Base-by-base conservation (phyloP, 805 yeast genomes). In the Tetrapisispora arboricola region DNA sequence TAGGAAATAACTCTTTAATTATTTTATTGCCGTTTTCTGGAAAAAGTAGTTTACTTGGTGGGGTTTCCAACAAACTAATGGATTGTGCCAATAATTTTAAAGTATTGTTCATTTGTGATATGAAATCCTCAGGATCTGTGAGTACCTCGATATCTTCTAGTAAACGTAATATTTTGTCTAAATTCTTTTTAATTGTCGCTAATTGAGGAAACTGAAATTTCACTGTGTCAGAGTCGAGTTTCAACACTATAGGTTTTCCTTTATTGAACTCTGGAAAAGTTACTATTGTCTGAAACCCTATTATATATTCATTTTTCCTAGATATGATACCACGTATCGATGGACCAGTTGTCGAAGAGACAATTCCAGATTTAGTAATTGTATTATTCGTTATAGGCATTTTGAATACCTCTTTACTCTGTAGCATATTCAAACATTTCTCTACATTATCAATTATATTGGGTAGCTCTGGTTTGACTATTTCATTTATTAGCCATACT, bases 251-350 rank as follows among this genome's bases (percentile, higher is more conserved):
- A 54, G 59, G 47, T 54, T 55, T 41, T 61, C 71, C 50, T 68
- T 75, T 48, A 65, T 68, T 40, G 71, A 55, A 38, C 50, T 51
- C 42, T 61, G 70, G 47, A 54, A 54, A 41, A 59, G 60, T 39
- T 31, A 73, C 54, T 0, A 56, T 46, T 11, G 72, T 55, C 32
- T 67, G 68, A 45, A 80, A 55, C 24, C 72, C 72, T 1, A 71
- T 64, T 5, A 81, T 63, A 45, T 70, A 69, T 11, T 71, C 67
- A 6, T 80, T 78, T 40, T 67, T 70, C 38, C 88, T 57, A 0
- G 75, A 72, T 0, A 80, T 55, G 1, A 76, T 66, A 0, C 90
- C 90, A 44, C 78, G 78, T 13, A 80, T 58, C 3, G 54, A 47
- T 4, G 61, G 54, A 1, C 37, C 28, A 26, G 41, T 40, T 3